Conservation (phyloP, 805 yeast genomes). For the Teunomyces cretensis region DNA sequence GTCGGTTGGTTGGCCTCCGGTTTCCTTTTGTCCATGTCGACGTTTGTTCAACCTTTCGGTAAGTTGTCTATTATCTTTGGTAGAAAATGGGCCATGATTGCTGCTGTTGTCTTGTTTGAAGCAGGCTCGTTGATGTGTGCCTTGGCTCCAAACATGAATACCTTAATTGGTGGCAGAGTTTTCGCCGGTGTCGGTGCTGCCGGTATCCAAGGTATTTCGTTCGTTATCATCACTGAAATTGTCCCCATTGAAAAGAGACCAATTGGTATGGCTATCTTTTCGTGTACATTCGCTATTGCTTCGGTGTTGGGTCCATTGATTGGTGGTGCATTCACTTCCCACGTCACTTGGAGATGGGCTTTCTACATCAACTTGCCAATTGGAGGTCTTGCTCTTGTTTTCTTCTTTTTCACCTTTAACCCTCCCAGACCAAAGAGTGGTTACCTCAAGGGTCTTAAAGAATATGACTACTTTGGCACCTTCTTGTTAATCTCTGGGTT, state of each 20-base stretch:
- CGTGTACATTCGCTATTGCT: conserved; percentile 20
- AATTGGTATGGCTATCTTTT: conserved; percentile 19
- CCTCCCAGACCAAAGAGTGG: conserved; percentile 17
- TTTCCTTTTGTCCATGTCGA: conserved; percentile 34
- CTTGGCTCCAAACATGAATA: conserved; percentile 33
- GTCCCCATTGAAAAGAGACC: conserved; percentile 29
- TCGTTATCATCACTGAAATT: conserved; percentile 31
- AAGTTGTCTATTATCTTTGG: conserved; percentile 38
- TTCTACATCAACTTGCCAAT: conserved; percentile 27
- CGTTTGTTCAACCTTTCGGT: conserved; percentile 37
- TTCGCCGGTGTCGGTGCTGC: conserved; percentile 40
- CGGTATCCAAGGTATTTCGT: conserved; percentile 29
- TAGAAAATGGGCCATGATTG: conserved; percentile 29
- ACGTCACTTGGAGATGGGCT: conserved; percentile 28
- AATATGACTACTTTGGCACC: conserved; percentile 21
- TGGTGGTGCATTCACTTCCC: conserved; percentile 26
- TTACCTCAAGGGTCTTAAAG: conserved; percentile 13
- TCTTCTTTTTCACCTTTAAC: conserved; percentile 18
- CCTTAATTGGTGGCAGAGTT: conserved; percentile 41
- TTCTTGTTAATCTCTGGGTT: conserved; percentile 18
- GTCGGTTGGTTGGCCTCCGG: conserved; percentile 42
- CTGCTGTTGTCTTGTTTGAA: conserved; percentile 26
- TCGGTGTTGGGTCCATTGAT: conserved; percentile 25
- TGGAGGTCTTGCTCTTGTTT: conserved; percentile 19
- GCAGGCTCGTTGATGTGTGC: conserved; percentile 41